Base-by-base conservation (phyloP, 805 yeast genomes). In the Candida sphagnicola region DNA sequence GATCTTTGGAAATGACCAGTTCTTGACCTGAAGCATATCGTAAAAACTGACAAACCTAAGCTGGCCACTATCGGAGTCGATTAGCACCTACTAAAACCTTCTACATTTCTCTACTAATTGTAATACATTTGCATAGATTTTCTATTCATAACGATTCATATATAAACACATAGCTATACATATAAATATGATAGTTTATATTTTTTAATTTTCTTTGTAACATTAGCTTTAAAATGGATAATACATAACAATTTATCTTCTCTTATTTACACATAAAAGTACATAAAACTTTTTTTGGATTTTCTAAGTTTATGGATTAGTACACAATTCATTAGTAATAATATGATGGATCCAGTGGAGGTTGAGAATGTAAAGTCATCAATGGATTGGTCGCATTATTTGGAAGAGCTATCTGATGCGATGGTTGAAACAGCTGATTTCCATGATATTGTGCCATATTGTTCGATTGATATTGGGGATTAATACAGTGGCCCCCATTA, bases 261-360 rank as follows among this genome's bases (percentile, higher is more conserved):
- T 26, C 29, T 8, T 26, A 26, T 26, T 26, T 26, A 26, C 29
- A 26, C 29, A 26, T 26, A 26, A 26, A 26, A 26, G 29, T 26
- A 26, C 29, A 26, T 26, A 26, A 10, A 26, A 13, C 29, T 26
- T 26, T 26, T 26, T n/a, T 26, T 26, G 5, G 6, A 13, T 8
- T 26, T 26, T 26, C 12, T 13, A 12, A 12, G 29, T 8, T n/a
- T 8, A 8, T n/a, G 6, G 10, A 21, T 6, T 21, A 6, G 10
- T 10, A 21, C 10, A 6, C 6, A 6, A 5, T n/a, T 26, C 15
- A 8, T 13, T n/a, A 26, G 13, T 26, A 26, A 26, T 26, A 26
- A 13, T 26, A 26, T 26, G 12, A 5, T 26, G 29, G 29, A 26
- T 26, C 29, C 29, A n/a, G 5, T 5, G 29, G 29, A 5, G 6